A percentile compares a stretch with the other conserved stretches of the same genome.
Conservation (phyloP, 2,329 filamentous ascomycete species). For the Chaetomium sp. region DNA sequence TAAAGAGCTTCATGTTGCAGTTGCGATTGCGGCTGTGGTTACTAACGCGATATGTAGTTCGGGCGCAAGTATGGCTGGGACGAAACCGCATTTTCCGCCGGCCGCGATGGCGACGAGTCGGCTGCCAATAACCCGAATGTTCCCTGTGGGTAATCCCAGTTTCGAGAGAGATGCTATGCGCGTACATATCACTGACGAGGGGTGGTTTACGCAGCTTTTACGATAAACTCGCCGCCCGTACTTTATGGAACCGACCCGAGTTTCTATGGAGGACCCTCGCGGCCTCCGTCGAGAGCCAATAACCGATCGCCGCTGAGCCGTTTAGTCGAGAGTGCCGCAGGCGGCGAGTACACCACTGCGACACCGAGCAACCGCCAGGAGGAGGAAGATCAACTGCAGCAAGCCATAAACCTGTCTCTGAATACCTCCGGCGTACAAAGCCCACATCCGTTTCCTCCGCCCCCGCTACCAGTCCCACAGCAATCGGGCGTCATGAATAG, state of each 20-base stretch:
- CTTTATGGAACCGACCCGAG: conserved; percentile 40
- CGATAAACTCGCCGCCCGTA: conserved; percentile 45
- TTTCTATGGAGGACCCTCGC: conserved; percentile 43
- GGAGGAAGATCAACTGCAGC: conserved; percentile 50
- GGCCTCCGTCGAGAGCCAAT: conserved; percentile 56
- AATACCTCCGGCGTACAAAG: conserved; percentile 42
- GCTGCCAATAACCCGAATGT: neutral
- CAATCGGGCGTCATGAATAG: conserved; percentile 44
- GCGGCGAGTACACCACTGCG: conserved; percentile 32
- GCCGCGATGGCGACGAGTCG: conserved; percentile 41
- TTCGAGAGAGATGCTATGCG: neutral
- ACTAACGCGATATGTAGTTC: conserved; percentile 32
- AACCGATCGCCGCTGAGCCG: conserved; percentile 51
- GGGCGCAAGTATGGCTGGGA: conserved; percentile 49
- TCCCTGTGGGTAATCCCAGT: conserved; percentile 5
- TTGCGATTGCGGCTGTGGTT: conserved; percentile 7
- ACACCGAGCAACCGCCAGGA: conserved; percentile 32
- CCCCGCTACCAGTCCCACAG: conserved; percentile 39
- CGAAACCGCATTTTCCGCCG: conserved; percentile 46
- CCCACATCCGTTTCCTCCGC: conserved; percentile 14
- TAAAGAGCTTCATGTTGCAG: too few relatives aligned
- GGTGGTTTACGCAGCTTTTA: conserved; percentile 33
- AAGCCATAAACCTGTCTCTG: conserved; percentile 51
- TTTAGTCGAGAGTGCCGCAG: conserved; percentile 35
- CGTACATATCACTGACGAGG: neutral